A percentile compares a stretch with the other conserved stretches of the same genome.
phyloP scores from a whole-genome alignment of 495 filamentous ascomycete genomes.

The Lepidopterella palustris region DNA sequence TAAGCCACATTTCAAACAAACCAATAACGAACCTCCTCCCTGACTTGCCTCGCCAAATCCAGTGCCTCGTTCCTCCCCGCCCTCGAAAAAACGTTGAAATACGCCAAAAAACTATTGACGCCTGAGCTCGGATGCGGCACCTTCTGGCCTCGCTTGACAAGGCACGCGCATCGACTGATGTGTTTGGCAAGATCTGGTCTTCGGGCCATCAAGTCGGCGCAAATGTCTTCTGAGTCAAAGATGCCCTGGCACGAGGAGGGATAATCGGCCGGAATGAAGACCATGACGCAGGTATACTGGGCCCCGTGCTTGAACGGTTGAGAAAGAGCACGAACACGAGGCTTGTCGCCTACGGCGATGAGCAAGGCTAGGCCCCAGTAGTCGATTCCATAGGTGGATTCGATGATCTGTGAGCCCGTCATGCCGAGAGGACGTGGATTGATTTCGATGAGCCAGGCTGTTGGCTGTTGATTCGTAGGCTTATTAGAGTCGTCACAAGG shows the following conservation, averaged over 20 bases:
- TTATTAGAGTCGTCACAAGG: neutral
- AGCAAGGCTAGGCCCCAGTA: conserved; percentile 26
- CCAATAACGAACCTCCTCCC: conserved; percentile 21
- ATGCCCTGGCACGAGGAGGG: too few relatives aligned
- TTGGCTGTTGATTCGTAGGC: neutral
- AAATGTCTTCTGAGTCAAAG: conserved; percentile 39
- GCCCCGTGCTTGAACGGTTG: conserved; percentile 30
- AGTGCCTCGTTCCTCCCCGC: conserved; percentile 26
- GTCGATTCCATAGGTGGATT: conserved; percentile 41
- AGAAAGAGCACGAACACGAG: conserved; percentile 25
- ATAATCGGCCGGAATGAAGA: conserved; percentile 18
- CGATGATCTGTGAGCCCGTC: conserved; percentile 26
- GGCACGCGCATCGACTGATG: conserved; percentile 16
- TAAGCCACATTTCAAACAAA: too few relatives aligned
- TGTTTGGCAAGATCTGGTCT: conserved; percentile 32
- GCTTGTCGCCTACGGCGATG: conserved; percentile 29
- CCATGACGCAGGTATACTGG: conserved; percentile 18
- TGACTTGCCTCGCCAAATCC: conserved; percentile 26
- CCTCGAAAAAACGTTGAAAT: conserved; percentile 37
- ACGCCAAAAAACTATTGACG: conserved; percentile 30
- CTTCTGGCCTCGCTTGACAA: conserved; percentile 31
- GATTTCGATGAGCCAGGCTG: conserved; percentile 39
- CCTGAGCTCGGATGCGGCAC: conserved; percentile 32
- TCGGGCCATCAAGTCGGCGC: conserved; percentile 32
- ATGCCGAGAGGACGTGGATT: conserved; percentile 39